Evolutionary conservation across 139 green algal species (phyloP).

Genomic region (Closterium sp.): DNA sequence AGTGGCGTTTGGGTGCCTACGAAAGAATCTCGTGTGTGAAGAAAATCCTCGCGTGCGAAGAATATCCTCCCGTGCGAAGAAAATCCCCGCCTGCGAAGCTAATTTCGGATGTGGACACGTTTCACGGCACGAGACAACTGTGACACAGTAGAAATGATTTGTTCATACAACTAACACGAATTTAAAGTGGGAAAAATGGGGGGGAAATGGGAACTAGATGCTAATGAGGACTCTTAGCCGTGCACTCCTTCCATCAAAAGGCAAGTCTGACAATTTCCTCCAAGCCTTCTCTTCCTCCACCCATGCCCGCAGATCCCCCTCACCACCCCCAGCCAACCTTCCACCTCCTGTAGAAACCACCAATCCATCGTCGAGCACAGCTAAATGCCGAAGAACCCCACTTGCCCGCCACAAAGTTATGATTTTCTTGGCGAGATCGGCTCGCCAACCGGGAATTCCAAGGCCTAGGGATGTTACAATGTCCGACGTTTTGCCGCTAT

Average conservation of each 20-base stretch:
- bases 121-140: too few relatives aligned
- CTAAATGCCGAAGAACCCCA: neutral
- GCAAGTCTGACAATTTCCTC: neutral
- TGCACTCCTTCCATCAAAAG: neutral
- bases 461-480: neutral
- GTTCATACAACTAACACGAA: too few relatives aligned
- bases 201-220: too few relatives aligned
- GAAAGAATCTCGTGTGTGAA: too few relatives aligned
- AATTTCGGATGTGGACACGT: too few relatives aligned
- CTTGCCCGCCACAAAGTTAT: neutral
- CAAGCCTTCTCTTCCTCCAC: neutral
- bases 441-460: neutral
- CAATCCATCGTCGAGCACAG: neutral
- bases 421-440: neutral
- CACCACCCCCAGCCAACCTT: neutral
- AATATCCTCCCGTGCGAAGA: too few relatives aligned
- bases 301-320: neutral
- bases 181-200: too few relatives aligned
- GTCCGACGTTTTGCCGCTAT: neutral
- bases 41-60: too few relatives aligned
- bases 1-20: too few relatives aligned
- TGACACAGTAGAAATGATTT: too few relatives aligned
- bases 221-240: neutral
- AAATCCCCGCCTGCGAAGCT: too few relatives aligned
- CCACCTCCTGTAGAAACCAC: neutral